Base-by-base conservation (phyloP, 331 rosid species). In the Rosa hybrid region DNA sequence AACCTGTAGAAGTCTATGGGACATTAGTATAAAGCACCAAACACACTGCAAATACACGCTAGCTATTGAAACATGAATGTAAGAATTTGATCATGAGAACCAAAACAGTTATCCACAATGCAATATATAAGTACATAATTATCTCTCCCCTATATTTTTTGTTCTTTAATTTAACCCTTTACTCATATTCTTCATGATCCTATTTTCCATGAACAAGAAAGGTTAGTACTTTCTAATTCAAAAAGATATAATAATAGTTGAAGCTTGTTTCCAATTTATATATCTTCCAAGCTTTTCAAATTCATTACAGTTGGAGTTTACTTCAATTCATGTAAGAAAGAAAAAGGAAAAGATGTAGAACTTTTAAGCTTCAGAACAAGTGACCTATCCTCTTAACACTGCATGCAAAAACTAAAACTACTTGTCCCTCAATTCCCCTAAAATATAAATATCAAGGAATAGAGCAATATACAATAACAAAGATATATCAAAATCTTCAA, bases 361-460 rank as follows among this genome's bases (percentile, higher is more conserved):
- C 69, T 63, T 63, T 12, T 48, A 25, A 45, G 76, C 76, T 13
- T 71, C 59, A 23, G 23, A 48, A 25, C 2, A 1, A 48, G 44
- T 12, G 7, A 23, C 6, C 21, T 49, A 54, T 53, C 50, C 62
- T 56, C 62, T 56, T 12, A 75, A 57, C 48, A 42, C 27, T 25
- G 30, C 68, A 41, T 59, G 70, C 71, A 59, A 75, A 34, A 42
- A 74, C 68, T 13, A 59, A 23, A 42, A 75, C 68, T 5, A 5
- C 39, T 20, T 72, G 13, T 67, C 68, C 25, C 75, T 49, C 12
- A 42, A 21, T 27, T 53, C 16, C 75, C 18, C 59, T 62, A 42
- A 42, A 54, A 51, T 34, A 56, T 41, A 54, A 12, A 23, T 39
- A 41, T 21, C 6, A 68, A 48, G 41, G 48, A 79, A 14, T 50